Conservation (phyloP, 1,284 basidiomycete species). For the Cutaneotrichosporon arboriforme region DNA sequence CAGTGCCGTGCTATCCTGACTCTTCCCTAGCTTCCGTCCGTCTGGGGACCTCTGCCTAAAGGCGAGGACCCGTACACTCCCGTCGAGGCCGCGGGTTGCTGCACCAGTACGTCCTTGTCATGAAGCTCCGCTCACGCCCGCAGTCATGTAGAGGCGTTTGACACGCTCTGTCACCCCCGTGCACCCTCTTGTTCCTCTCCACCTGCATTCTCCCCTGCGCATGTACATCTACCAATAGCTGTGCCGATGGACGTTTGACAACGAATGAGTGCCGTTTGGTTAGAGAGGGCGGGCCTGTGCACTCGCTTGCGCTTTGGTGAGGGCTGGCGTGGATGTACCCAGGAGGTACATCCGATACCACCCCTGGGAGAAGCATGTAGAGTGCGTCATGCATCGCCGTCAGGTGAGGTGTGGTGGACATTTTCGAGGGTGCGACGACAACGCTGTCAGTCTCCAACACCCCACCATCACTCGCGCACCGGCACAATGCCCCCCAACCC, state of each 20-base stretch:
- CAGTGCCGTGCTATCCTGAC: not conserved
- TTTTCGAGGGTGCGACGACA: too few species aligned
- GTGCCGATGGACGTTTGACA: too few species aligned
- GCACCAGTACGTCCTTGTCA: slow-evolving; percentile 26
- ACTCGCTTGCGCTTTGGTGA: too few species aligned
- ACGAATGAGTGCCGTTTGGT: too few species aligned
- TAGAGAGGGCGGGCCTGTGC: too few species aligned
- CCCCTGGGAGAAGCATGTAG: too few species aligned
- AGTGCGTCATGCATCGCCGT: too few species aligned
- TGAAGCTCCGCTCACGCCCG: not conserved
- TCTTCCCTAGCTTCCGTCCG: slow-evolving; percentile 72
- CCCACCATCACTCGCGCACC: not conserved
- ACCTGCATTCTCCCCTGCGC: not conserved
- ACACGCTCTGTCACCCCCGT: too few species aligned
- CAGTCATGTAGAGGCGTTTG: slow-evolving; percentile 3
- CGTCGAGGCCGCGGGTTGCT: slow-evolving; percentile 33
- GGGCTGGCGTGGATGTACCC: too few species aligned
- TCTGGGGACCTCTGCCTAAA: slow-evolving; percentile 87
- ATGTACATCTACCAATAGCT: not conserved
- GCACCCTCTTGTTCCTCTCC: not conserved
- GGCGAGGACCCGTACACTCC: slow-evolving; percentile 54
- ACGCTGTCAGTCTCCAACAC: too few species aligned
- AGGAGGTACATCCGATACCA: too few species aligned
- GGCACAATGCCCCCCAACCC: slow-evolving; percentile 9
- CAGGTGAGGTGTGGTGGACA: too few species aligned